phyloP scores from a whole-genome alignment of 352 stramenopile species.

The Phytophthora gonapodyides region DNA sequence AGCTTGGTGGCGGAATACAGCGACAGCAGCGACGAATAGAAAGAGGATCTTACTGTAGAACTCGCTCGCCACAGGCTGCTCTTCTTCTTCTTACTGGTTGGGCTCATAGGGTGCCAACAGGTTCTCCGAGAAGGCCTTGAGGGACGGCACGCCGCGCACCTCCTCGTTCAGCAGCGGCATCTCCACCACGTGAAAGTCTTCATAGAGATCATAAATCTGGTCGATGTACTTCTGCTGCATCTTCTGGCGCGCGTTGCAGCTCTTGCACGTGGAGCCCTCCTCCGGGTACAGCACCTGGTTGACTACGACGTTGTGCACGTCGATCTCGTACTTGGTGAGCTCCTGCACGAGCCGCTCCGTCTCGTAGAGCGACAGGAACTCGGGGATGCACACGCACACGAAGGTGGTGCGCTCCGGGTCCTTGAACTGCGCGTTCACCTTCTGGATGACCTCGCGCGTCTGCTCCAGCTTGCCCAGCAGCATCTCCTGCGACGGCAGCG shows the following conservation, averaged over 20 bases:
- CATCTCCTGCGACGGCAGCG: conserved; percentile 92
- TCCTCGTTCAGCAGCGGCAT: conserved; percentile 99
- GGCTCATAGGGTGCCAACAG: conserved; percentile 95
- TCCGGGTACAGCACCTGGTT: conserved; percentile 98
- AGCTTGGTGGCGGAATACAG: conserved; percentile 83
- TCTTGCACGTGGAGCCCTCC: conserved; percentile 80
- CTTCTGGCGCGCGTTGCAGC: conserved; percentile 96
- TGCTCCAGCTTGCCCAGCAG: conserved; percentile 96
- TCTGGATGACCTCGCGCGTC: conserved; percentile 97
- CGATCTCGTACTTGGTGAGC: conserved; percentile 99
- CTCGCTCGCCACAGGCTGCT: conserved; percentile 9
- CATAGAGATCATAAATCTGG: conserved; percentile 99
- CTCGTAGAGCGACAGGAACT: conserved; percentile 99
- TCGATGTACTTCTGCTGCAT: conserved; percentile 99
- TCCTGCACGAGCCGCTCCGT: conserved; percentile 99
- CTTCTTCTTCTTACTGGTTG: conserved; percentile 44
- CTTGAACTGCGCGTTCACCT: conserved; percentile 99
- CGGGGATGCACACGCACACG: conserved; percentile 99
- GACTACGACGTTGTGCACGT: conserved; percentile 99
- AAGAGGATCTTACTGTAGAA: conserved; percentile 16
- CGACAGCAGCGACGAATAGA: conserved; percentile 63
- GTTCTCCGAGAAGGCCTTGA: conserved; percentile 94
- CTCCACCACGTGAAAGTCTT: conserved; percentile 99
- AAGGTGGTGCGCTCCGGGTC: conserved; percentile 99
- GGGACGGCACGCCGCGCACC: conserved; percentile 94